phyloP scores from a whole-genome alignment of 1,284 basidiomycete species.

The Cutaneotrichosporon daszewskae region DNA sequence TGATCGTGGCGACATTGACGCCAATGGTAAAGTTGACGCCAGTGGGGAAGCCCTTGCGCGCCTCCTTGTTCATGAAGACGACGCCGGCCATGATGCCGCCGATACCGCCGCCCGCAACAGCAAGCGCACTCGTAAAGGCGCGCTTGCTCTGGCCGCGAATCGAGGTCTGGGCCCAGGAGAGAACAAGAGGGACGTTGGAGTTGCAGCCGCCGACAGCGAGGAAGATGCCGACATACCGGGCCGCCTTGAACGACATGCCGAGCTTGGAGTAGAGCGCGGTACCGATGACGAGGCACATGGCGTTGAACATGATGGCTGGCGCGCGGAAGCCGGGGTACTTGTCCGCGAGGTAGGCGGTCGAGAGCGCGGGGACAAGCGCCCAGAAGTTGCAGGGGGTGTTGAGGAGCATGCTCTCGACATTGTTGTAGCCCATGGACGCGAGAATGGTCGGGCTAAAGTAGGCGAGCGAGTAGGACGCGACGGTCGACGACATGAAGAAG shows the following conservation, averaged over 20 bases:
- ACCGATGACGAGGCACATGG: conserved; percentile 6
- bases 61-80: conserved; percentile 17
- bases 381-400: conserved; percentile 45
- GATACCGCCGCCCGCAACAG: conserved; percentile 18
- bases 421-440: conserved; percentile 42
- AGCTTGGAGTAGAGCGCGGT: conserved; percentile 14
- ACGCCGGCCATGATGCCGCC: conserved; percentile 18
- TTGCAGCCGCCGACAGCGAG: conserved; percentile 37
- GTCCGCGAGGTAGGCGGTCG: conserved; percentile 43
- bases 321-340: conserved; percentile 16
- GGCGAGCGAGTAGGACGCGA: conserved; percentile 19
- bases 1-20: conserved; percentile 5
- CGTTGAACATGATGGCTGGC: conserved; percentile 9
- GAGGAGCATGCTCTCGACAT: conserved; percentile 34
- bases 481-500: conserved; percentile 37
- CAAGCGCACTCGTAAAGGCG: conserved; percentile 21
- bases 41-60: conserved; percentile 7
- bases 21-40: conserved; percentile 16
- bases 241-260: conserved; percentile 2
- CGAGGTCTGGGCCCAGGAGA: conserved; percentile 46
- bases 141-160: conserved; percentile 48
- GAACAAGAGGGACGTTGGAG: conserved; percentile 35
- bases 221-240: conserved; percentile 14
- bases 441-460: conserved; percentile 50
- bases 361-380: conserved; percentile 39